Conservation (phyloP, 2,329 filamentous ascomycete species). For the Chaetomium sp. region DNA sequence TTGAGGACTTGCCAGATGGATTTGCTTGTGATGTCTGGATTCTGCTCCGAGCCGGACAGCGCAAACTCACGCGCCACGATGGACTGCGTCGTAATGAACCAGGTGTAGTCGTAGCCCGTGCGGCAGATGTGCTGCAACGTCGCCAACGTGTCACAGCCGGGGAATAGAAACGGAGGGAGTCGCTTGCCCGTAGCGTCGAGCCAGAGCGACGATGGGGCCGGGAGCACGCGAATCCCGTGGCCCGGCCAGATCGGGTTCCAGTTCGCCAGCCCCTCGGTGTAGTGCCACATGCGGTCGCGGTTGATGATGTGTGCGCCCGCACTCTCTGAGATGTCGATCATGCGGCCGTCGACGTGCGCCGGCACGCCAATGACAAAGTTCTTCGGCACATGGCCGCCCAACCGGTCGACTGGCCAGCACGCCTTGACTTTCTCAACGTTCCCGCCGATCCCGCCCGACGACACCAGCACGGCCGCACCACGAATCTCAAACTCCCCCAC, state of each 20-base stretch:
- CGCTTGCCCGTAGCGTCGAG: constrained; percentile 54
- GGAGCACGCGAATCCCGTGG: constrained; percentile 55
- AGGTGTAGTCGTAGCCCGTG: constrained; percentile 57
- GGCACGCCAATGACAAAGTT: constrained; percentile 55
- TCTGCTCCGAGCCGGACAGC: constrained; percentile 57
- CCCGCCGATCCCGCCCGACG: constrained; percentile 55
- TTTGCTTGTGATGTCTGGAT: constrained; percentile 54
- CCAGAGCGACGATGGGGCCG: constrained; percentile 56
- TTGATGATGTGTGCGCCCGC: constrained; percentile 52
- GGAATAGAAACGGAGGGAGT: constrained; percentile 50
- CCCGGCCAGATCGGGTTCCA: constrained; percentile 57
- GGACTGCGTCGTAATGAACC: constrained; percentile 53
- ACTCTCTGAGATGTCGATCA: constrained; percentile 50
- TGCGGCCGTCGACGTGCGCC: constrained; percentile 57
- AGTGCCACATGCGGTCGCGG: constrained; percentile 60
- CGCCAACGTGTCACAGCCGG: constrained; percentile 50
- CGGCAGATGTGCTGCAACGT: constrained; percentile 54
- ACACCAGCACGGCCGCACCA: constrained; percentile 47
- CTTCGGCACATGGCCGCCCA: constrained; percentile 50
- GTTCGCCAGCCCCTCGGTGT: constrained; percentile 56
- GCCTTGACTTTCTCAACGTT: constrained; percentile 54
- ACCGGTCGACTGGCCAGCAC: constrained; percentile 50
- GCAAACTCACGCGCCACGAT: constrained; percentile 58
- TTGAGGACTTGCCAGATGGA: constrained; percentile 46
- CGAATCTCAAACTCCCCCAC: constrained; percentile 47